A percentile compares a stretch with the other conserved stretches of the same genome.
These are phyloP conservation scores for Cornus kousa DNA, from an alignment of 148 eudicot genomes.

Conservation along the genomic window DNA sequence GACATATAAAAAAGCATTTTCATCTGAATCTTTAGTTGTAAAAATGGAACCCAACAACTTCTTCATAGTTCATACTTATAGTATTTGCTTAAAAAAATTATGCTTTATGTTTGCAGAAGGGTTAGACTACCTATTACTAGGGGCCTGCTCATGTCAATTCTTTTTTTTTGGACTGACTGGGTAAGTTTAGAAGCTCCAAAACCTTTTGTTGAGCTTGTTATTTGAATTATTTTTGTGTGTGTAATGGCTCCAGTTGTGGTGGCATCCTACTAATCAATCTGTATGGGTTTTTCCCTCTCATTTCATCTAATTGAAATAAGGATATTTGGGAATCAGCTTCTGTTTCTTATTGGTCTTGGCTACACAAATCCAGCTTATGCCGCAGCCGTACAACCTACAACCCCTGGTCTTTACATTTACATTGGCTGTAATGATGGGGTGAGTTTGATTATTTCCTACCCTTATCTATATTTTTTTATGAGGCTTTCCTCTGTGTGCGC, in stretches of 20 bases:
- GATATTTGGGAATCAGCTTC: conserved; percentile 91
- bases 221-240: neutral
- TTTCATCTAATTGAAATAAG: conserved; percentile 35
- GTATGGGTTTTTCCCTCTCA: neutral
- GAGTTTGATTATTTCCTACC: conserved; percentile 31
- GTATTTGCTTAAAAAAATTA: neutral
- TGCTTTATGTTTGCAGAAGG: conserved; percentile 43
- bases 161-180: conserved; percentile 90
- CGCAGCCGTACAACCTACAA: conserved; percentile 92
- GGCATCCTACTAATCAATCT: neutral
- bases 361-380: conserved; percentile 97
- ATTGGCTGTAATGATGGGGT: conserved; percentile 87
- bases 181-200: conserved; percentile 36
- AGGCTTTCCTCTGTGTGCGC: neutral
- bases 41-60: neutral
- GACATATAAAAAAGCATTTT: too few species aligned
- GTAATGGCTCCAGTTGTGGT: neutral
- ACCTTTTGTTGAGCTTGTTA: neutral
- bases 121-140: conserved; percentile 70
- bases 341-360: conserved; percentile 92
- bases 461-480: neutral
- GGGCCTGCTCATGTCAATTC: conserved; percentile 52
- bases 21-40: neutral
- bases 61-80: neutral
- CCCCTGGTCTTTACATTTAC: conserved; percentile 93